Evolutionary conservation across 2,329 filamentous ascomycete species (phyloP).

Genomic region (Pseudomassariella vexata): DNA sequence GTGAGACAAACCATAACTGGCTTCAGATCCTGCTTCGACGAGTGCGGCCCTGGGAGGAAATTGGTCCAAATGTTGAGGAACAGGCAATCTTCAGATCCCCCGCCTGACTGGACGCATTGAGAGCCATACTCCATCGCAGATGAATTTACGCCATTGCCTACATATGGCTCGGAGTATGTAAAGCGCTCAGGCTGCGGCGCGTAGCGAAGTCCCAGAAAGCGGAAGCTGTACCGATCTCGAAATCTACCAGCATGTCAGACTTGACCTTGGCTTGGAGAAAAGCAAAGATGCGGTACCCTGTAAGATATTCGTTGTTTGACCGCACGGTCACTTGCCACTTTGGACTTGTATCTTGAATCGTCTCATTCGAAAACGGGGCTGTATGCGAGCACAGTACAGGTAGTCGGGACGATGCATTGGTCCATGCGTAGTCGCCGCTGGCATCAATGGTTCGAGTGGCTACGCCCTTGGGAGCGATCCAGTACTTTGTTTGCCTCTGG

Average conservation of each 20-base stretch:
- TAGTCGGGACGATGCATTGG: constrained; percentile 13
- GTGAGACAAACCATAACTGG: constrained; percentile 24
- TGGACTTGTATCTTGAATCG: constrained; percentile 23
- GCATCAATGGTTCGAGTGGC: constrained; percentile 20
- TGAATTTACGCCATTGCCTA: constrained; percentile 23
- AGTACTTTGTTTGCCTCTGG: constrained; percentile 22
- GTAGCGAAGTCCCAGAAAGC: constrained; percentile 44
- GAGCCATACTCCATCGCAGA: constrained; percentile 30
- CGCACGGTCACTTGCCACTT: constrained; percentile 31
- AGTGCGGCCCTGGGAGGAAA: constrained; percentile 26
- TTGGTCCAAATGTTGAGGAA: constrained; percentile 41
- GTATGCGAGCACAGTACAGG: constrained; percentile 36
- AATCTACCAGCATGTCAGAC: constrained; percentile 10
- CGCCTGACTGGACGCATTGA: constrained; percentile 30
- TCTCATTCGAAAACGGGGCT: constrained; percentile 32
- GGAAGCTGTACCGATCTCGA: constrained; percentile 29
- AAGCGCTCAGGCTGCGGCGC: constrained; percentile 38
- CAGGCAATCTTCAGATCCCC: constrained; percentile 39
- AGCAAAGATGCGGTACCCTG: constrained; percentile 20
- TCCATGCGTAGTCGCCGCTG: constrained; percentile 16
- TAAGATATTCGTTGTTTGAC: constrained; percentile 31
- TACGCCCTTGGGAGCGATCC: constrained; percentile 24
- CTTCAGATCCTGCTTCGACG: constrained; percentile 18
- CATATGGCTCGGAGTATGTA: constrained; percentile 34
- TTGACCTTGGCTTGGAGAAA: neutral